These are phyloP conservation scores for Colletotrichum acutatum DNA, from an alignment of 2,329 filamentous ascomycete species.

Conservation along the genomic window DNA sequence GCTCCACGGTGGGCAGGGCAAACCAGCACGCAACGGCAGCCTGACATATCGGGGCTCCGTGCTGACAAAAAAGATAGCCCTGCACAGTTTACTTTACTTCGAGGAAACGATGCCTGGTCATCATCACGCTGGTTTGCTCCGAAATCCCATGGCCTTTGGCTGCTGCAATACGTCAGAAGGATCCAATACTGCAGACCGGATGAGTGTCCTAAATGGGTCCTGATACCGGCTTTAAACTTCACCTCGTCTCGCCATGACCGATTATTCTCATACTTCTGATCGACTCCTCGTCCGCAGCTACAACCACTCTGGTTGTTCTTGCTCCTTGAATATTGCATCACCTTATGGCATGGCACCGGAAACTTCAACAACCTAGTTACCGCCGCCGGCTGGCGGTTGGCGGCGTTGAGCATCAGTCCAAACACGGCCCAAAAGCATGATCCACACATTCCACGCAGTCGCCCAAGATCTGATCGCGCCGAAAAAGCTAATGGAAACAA, in stretches of 20 bases:
- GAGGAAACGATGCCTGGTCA: constrained; percentile 10
- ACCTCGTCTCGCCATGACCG: background rate
- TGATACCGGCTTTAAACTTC: background rate
- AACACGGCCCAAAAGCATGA: constrained; percentile 34
- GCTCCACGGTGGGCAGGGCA: constrained; percentile 5
- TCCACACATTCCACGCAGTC: constrained; percentile 31
- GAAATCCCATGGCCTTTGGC: constrained; percentile 3
- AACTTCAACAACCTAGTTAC: background rate
- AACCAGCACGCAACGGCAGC: background rate
- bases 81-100: constrained; percentile 2
- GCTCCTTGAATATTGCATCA: background rate
- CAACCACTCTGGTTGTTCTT: background rate
- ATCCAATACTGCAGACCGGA: background rate
- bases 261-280: background rate
- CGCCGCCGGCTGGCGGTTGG: background rate
- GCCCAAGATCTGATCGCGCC: constrained; percentile 32
- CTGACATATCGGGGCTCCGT: background rate
- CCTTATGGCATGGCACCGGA: constrained; percentile 19
- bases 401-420: constrained; percentile 20
- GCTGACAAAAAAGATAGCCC: constrained; percentile 22
- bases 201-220: constrained; percentile 4
- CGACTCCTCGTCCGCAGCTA: background rate
- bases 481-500: constrained; percentile 24
- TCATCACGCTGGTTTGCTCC: background rate
- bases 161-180: constrained; percentile 25